Conservation (phyloP, 2,329 filamentous ascomycete species). For the Xylogone sp. region DNA sequence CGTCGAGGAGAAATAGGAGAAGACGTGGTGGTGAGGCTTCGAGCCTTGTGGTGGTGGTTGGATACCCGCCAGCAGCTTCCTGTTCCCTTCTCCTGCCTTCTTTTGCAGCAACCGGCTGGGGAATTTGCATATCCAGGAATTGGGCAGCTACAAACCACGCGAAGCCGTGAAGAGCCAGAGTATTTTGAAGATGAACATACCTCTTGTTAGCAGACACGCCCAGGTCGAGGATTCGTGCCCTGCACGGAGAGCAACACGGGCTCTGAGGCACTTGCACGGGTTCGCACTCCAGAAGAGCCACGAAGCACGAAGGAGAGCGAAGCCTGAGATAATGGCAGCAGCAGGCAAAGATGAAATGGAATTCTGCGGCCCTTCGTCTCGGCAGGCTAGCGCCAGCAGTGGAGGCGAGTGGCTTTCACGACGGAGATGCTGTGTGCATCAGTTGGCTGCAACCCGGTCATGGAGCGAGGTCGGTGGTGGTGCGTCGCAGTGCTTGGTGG, state of each 20-base stretch:
- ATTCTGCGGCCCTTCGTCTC: constrained; percentile 11
- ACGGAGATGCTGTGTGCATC: background rate
- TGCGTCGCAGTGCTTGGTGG: background rate
- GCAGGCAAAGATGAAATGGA: constrained; percentile 9
- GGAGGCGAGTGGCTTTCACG: constrained; percentile 13
- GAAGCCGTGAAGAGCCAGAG: no score
- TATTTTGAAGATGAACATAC: constrained; percentile 12
- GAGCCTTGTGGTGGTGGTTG: no score
- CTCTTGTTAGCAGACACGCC: constrained; percentile 11
- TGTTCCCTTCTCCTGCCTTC: no score
- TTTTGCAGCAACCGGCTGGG: no score
- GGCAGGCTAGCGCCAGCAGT: constrained; percentile 12
- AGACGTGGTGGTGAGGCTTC: no score
- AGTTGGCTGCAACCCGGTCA: background rate
- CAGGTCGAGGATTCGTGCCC: constrained; percentile 14
- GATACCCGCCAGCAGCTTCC: no score
- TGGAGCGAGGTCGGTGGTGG: background rate
- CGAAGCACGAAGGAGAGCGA: constrained; percentile 6
- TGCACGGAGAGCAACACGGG: constrained; percentile 19
- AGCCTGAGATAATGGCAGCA: background rate
- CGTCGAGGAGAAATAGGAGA: no score
- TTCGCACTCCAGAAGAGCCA: background rate
- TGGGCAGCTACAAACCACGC: background rate
- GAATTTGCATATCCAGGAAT: background rate
- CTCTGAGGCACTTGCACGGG: constrained; percentile 16